Evolutionary conservation across 2,329 filamentous ascomycete genomes (phyloP), one percentile per base, ranked within the genome.

Genomic region (Xylaria multiplex): DNA sequence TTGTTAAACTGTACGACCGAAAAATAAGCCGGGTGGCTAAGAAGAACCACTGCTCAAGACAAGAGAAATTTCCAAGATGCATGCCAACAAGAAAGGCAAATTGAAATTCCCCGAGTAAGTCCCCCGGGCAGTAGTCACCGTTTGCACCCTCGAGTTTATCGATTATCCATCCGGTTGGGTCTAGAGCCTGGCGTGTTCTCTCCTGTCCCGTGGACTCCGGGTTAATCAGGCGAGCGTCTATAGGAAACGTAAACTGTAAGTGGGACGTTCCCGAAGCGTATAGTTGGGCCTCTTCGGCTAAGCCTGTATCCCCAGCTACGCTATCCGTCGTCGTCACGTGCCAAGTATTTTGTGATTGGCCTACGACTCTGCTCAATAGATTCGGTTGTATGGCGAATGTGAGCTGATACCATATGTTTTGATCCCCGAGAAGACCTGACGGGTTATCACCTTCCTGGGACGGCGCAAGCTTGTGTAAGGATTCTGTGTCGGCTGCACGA

Each of bases 21-120:
- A 90, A 81, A 11, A 88, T 71, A 40, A 88, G 73, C 54, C 80
- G 82, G 45, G 85, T 80, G 3, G 84, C 75, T 67, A 88, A 81
- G 71, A 87, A 81, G 80, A 83, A 86, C 88, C 87, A 90, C 67
- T 90, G 87, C 67, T 88, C 85, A 49, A 88, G 79, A 69, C 87
- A 90, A 8, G 85, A 80, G 48, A 85, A 78, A 73, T 88, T 90
- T 46, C 84, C 83, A 1, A 90, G 81, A 61, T 86, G 81, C 73
- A 85, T 82, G 43, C 87, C 87, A 0, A 83, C 84, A 4, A 90
- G 71, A 70, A 85, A 90, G 48, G 83, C 82, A 73, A 90, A 85
- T 70, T 90, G 88, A 1, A 90, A 75, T 72, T 90, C 88, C 53
- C 86, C 88, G 5, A 87, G 74, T 30, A 90, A 76, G 60, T 86